Evolutionary conservation across 78 protist genomes (phyloP).

Genomic region (Dictyostelium brefeldianum): DNA sequence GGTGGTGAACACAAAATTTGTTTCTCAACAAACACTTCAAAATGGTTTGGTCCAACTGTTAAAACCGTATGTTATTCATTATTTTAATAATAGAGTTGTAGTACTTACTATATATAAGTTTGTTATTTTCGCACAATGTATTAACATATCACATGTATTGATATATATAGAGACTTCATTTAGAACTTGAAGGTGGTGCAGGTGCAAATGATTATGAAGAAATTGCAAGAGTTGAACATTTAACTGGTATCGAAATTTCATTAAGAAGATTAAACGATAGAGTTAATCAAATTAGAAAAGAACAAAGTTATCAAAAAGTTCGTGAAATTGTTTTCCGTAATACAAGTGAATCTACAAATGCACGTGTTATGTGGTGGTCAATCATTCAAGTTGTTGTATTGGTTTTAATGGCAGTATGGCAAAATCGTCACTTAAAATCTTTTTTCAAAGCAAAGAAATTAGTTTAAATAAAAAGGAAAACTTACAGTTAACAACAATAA

Average conservation of each 20-base stretch:
- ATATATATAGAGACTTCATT: constrained; percentile 54
- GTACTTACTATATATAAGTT: too few species aligned
- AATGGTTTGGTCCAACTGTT: constrained; percentile 82
- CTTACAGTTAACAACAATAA: too few species aligned
- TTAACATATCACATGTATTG: not conserved
- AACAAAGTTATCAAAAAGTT: constrained; percentile 80
- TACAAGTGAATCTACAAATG: constrained; percentile 73
- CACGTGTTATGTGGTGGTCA: constrained; percentile 85
- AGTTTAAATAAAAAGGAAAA: too few species aligned
- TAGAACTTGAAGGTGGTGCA: constrained; percentile 80
- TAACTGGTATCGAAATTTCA: constrained; percentile 69
- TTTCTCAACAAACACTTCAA: constrained; percentile 60
- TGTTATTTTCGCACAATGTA: too few species aligned
- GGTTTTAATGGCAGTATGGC: constrained; percentile 75
- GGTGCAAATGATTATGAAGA: constrained; percentile 81
- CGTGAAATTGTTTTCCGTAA: constrained; percentile 80
- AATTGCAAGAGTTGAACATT: constrained; percentile 72
- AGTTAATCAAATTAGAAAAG: constrained; percentile 79
- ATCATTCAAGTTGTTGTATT: constrained; percentile 67
- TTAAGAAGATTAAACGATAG: constrained; percentile 74
- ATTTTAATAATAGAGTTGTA: not conserved
- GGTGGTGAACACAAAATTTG: constrained; percentile 83
- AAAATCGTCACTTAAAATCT: constrained; percentile 78
- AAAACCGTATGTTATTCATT: constrained; percentile 45
- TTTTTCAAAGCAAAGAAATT: constrained; percentile 75